These are phyloP conservation scores for Coleophoma eucalyptorum DNA, from an alignment of 2,329 filamentous ascomycete species.

Conservation along the genomic window DNA sequence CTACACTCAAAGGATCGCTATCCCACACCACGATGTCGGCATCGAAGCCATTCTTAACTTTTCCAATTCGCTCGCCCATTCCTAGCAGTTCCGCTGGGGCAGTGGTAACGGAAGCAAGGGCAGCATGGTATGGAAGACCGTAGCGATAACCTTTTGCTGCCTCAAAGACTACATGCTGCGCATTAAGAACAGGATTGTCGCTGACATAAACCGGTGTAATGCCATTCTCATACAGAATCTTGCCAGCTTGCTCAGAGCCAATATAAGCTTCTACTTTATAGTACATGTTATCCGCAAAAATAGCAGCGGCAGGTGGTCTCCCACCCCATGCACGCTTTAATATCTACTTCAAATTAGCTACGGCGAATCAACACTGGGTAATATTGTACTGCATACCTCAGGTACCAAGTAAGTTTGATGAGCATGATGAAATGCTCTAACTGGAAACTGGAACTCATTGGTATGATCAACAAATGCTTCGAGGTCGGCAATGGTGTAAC, in stretches of 20 bases:
- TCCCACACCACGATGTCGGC: constrained; percentile 62
- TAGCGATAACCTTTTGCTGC: constrained; percentile 57
- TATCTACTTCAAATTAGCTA: constrained; percentile 31
- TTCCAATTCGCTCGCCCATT: constrained; percentile 53
- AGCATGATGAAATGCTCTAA: constrained; percentile 68
- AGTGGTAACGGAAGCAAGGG: constrained; percentile 53
- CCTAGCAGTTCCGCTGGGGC: constrained; percentile 56
- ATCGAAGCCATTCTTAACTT: constrained; percentile 58
- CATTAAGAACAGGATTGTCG: constrained; percentile 67
- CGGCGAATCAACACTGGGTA: neutral
- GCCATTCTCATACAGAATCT: constrained; percentile 60
- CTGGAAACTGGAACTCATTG: constrained; percentile 66
- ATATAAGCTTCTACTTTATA: constrained; percentile 67
- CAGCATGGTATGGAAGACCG: constrained; percentile 57
- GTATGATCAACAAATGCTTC: constrained; percentile 68
- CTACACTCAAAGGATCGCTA: constrained; percentile 56
- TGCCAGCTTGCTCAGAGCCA: constrained; percentile 63
- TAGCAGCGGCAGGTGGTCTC: constrained; percentile 50
- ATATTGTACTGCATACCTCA: constrained; percentile 39
- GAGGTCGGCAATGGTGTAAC: constrained; percentile 66
- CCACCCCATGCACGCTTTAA: constrained; percentile 53
- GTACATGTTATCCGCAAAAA: constrained; percentile 71
- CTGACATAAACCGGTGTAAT: constrained; percentile 66
- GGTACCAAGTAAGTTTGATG: constrained; percentile 64
- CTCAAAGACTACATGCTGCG: constrained; percentile 66